Percentiles rank a stretch among this genome's conserved stretches.
Conservation (phyloP, 1,139 yeast species). For the Debaryomyces udenii region DNA sequence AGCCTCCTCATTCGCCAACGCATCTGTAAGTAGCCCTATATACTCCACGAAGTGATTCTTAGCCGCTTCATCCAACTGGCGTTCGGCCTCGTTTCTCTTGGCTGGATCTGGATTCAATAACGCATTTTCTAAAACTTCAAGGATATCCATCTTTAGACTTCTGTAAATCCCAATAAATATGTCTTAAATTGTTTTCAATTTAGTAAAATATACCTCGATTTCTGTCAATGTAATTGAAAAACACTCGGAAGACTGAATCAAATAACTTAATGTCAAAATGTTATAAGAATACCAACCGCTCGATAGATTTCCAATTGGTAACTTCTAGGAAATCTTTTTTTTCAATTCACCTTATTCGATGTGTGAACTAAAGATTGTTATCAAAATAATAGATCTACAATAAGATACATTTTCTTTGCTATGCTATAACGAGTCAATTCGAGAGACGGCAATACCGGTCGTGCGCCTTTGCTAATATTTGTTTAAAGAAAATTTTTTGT, state of each 20-base stretch:
- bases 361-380: conserved; percentile 2
- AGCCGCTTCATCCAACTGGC: conserved; percentile 72
- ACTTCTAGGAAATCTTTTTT: not conserved
- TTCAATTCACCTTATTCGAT: not conserved
- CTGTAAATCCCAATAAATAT: not conserved
- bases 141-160: conserved; percentile 58
- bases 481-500: conserved; percentile 2
- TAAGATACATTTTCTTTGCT: conserved; percentile 7
- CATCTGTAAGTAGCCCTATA: conserved; percentile 69
- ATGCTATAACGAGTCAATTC: conserved; percentile 7
- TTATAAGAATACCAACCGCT: no score
- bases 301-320: no score
- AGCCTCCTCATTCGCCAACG: conserved; percentile 66
- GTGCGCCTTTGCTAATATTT: conserved; percentile 2
- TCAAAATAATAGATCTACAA: conserved; percentile 2
- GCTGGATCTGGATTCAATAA: conserved; percentile 66
- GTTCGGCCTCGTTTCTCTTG: conserved; percentile 79
- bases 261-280: no score
- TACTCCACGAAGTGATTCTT: conserved; percentile 75
- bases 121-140: conserved; percentile 76
- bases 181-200: no score
- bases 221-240: no score
- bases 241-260: no score
- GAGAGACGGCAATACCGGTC: conserved; percentile 6
- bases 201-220: no score